phyloP scores from a whole-genome alignment of 129 eudicot species.

The Glebionis coronaria region DNA sequence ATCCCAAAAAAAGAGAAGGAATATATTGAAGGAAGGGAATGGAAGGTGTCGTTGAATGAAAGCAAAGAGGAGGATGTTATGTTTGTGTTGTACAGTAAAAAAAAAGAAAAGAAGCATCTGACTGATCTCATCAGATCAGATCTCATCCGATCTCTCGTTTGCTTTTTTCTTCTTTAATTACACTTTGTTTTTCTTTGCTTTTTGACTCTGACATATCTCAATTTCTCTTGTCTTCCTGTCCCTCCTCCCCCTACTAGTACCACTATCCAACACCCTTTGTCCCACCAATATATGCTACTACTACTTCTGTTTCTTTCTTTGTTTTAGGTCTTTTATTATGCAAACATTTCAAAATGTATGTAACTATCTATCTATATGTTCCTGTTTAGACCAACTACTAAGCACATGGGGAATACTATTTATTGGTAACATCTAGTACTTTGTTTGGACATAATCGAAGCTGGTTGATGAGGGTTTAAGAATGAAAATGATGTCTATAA shows the following conservation, averaged over 20 bases:
- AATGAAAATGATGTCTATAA: too few relatives aligned
- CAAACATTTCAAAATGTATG: not conserved
- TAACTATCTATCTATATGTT: too few relatives aligned
- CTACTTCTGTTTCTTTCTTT: too few relatives aligned
- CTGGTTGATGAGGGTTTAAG: too few relatives aligned
- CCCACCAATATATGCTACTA: not conserved
- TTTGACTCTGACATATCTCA: slow-evolving; percentile 28
- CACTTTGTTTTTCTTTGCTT: slow-evolving; percentile 17
- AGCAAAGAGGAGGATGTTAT: slow-evolving; percentile 3
- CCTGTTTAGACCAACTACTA: too few relatives aligned
- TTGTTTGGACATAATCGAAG: too few relatives aligned
- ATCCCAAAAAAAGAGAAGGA: slow-evolving; percentile 14
- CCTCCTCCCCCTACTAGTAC: not conserved
- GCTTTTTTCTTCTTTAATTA: not conserved
- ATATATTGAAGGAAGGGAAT: slow-evolving; percentile 14
- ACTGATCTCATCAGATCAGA: slow-evolving; percentile 26
- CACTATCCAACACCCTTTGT: slow-evolving; percentile 11
- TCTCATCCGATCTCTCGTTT: slow-evolving; percentile 19
- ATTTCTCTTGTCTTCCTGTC: slow-evolving; percentile 25
- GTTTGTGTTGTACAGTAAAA: not conserved
- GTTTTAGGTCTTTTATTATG: not conserved
- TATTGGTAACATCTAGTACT: too few relatives aligned
- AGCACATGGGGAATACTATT: too few relatives aligned
- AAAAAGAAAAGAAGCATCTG: slow-evolving; percentile 16
- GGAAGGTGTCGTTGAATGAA: slow-evolving; percentile 16